Evolutionary conservation across 2,329 filamentous ascomycete species (phyloP).

Genomic region (Chrysoporthe cubensis): DNA sequence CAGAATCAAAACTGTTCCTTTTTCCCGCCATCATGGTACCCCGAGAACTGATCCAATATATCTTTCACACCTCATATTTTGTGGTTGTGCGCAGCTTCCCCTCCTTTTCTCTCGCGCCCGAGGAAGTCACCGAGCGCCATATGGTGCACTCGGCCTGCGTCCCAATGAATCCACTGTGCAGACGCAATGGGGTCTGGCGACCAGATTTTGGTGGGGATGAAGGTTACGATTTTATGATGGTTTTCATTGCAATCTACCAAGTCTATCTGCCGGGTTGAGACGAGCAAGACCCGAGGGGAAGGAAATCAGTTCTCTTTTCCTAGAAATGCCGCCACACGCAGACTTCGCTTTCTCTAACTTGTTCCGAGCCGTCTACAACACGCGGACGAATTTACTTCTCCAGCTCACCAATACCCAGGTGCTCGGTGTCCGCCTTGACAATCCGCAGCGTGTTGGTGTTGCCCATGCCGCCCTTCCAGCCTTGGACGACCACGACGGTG

Average conservation of each 20-base stretch:
- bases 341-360: not conserved
- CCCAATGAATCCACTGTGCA: not conserved
- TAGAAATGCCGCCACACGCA: not conserved
- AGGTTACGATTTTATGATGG: not conserved
- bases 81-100: too few species aligned
- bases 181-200: not conserved
- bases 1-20: too few species aligned
- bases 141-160: not conserved
- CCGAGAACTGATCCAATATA: too few species aligned
- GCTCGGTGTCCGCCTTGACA: constrained; percentile 62
- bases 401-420: constrained; percentile 58
- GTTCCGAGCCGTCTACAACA: constrained; percentile 5
- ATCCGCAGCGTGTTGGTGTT: constrained; percentile 82
- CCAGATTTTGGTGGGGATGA: not conserved
- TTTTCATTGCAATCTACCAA: constrained; percentile 3
- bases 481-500: constrained; percentile 81
- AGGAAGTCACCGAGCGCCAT: too few species aligned
- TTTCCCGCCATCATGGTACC: too few species aligned
- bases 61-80: too few species aligned
- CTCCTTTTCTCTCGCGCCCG: too few species aligned
- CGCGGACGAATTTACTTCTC: constrained; percentile 17
- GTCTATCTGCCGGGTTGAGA: not conserved
- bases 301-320: constrained; percentile 8
- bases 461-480: constrained; percentile 90
- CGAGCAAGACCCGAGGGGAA: not conserved